Conservation (phyloP, 352 stramenopile genomes). For the Phytophthora ramorum region DNA sequence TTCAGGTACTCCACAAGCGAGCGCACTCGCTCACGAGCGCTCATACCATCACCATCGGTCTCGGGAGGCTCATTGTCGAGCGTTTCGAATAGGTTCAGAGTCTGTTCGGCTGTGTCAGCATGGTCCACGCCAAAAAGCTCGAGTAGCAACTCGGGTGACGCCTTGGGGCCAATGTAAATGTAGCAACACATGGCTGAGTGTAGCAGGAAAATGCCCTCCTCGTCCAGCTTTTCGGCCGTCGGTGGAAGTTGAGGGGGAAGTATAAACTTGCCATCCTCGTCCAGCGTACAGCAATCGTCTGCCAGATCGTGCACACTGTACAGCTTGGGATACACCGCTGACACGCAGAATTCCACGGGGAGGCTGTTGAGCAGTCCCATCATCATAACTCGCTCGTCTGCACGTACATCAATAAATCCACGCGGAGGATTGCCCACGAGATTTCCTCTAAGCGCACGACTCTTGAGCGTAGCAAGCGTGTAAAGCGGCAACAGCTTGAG, state of each 20-base stretch:
- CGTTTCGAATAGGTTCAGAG: conserved; percentile 70
- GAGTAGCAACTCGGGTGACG: conserved; percentile 66
- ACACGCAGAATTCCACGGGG: conserved; percentile 85
- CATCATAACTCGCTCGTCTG: conserved; percentile 90
- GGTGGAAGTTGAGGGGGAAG: conserved; percentile 77
- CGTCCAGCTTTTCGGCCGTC: conserved; percentile 87
- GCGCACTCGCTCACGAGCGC: conserved; percentile 69
- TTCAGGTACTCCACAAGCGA: conserved; percentile 83
- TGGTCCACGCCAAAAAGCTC: conserved; percentile 88
- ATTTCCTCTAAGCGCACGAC: conserved; percentile 85
- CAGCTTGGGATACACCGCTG: conserved; percentile 88
- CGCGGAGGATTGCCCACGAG: conserved; percentile 78
- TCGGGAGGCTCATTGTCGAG: conserved; percentile 56
- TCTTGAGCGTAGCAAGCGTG: conserved; percentile 89
- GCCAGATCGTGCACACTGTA: conserved; percentile 89
- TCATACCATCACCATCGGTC: conserved; percentile 45
- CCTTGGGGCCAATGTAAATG: conserved; percentile 88
- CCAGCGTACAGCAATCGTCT: conserved; percentile 78
- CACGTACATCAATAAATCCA: conserved; percentile 86
- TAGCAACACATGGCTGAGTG: conserved; percentile 90
- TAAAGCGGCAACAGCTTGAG: conserved; percentile 92
- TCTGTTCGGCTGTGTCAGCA: conserved; percentile 78
- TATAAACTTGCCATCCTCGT: conserved; percentile 84
- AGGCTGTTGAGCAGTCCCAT: conserved; percentile 83
- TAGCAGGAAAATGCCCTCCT: conserved; percentile 88